These are phyloP conservation scores for Apiotrichum domesticum DNA, from an alignment of 1,284 basidiomycete species.

Conservation along the genomic window DNA sequence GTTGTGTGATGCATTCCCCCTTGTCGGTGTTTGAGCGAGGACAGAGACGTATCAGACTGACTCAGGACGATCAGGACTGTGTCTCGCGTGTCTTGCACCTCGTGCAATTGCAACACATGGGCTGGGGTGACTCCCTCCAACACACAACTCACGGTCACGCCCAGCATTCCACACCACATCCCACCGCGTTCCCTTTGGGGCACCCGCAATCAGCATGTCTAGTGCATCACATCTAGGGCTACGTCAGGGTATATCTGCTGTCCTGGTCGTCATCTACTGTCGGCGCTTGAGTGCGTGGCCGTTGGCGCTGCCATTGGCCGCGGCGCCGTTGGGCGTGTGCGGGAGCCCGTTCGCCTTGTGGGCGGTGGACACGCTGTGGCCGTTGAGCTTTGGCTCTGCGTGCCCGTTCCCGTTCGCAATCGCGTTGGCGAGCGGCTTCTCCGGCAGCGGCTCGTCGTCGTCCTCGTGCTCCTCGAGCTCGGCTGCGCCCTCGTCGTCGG, in stretches of 20 bases:
- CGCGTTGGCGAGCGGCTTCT: neutral
- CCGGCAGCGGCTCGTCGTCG: neutral
- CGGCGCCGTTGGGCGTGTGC: no score
- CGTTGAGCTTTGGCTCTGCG: neutral
- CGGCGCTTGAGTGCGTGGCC: conserved; percentile 1
- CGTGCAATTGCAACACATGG: no score
- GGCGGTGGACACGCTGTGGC: neutral
- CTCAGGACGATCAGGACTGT: no score
- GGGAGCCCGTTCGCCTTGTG: neutral
- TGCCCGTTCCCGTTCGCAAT: neutral
- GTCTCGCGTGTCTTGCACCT: no score
- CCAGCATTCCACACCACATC: no score
- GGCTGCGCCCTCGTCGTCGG: conserved; percentile 63
- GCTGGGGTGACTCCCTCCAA: no score
- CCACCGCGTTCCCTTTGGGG: no score
- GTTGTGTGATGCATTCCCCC: no score
- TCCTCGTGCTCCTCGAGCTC: conserved; percentile 11
- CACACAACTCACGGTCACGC: no score
- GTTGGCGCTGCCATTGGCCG: neutral
- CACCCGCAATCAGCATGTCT: no score
- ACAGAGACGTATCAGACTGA: no score
- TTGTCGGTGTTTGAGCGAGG: neutral
- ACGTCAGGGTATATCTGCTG: neutral
- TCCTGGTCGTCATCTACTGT: neutral
- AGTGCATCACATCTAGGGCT: neutral